These are phyloP conservation scores for Chamaecyparis obtusa DNA, from an alignment of 75 land plant genomes.

Conservation along the genomic window DNA sequence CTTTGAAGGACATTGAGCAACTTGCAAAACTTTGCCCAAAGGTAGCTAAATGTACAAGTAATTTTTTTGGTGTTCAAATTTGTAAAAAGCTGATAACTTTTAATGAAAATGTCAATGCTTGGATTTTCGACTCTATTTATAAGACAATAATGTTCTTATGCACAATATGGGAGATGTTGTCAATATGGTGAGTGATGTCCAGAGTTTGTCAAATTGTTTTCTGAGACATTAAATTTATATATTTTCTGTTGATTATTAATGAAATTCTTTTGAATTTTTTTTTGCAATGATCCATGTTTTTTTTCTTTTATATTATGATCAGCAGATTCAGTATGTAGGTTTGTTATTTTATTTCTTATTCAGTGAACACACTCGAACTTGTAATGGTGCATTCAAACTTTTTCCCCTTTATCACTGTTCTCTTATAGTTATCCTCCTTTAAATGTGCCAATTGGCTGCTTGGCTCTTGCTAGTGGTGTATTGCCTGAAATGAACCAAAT, in stretches of 20 bases:
- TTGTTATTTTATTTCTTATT: background rate
- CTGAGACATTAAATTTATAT: background rate
- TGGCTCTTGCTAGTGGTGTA: background rate
- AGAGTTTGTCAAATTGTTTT: background rate
- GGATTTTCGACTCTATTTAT: background rate
- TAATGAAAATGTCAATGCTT: background rate
- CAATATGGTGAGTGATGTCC: background rate
- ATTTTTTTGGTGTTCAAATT: background rate
- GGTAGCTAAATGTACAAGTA: constrained; percentile 27
- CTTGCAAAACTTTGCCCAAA: constrained; percentile 75
- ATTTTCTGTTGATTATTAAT: background rate
- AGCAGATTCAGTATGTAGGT: background rate
- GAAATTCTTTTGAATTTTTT: background rate
- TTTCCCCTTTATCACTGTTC: background rate
- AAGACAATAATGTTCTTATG: background rate
- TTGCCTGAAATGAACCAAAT: background rate
- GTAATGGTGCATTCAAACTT: background rate
- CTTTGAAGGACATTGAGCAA: constrained; percentile 47
- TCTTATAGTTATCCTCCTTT: background rate
- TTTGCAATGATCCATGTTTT: background rate
- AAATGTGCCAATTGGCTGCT: background rate
- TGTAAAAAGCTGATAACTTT: background rate
- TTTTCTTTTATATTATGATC: background rate
- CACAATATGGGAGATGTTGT: background rate
- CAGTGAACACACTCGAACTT: background rate